Base-by-base conservation (phyloP, 345 rosid species). In the Viola odorata region DNA sequence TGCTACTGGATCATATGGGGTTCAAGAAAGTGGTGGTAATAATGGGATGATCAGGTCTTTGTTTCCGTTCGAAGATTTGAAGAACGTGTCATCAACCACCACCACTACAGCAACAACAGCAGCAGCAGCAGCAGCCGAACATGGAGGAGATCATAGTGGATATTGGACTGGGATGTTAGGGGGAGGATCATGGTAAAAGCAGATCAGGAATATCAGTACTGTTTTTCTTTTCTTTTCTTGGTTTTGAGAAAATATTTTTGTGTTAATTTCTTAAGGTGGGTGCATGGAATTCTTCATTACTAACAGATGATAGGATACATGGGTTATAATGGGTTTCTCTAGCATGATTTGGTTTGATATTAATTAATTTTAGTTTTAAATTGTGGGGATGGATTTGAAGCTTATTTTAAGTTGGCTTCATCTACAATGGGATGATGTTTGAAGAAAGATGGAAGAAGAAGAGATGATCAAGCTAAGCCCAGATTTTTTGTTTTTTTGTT, bases 151-250 rank as follows among this genome's bases (percentile, higher is more conserved):
- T 75, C 77, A 94, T 36, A 61, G 77, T 57, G 98, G 91, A 9
- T 92, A 83, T 69, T 92, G 98, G 98, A 83, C 87, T 75, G 96
- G 96, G 60, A 86, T 87, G 88, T 73, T 92, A 69, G 91, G 87
- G 61, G 98, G 98, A 60, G 95, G 97, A 77, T 83, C 97, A 75
- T 92, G 96, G 98, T 86, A 82, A 82, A 23, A 47, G 15, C 14
- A 75, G 61, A 57, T 71, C 56, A 64, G 53, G 63, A 60, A 74
- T 73, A 67, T 55, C 45, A 63, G 63, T 63, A n/a, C n/a, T n/a
- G 45, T 67, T 67, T 68, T 14, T 47, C 58, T 70, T 57, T 61
- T 62, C 40, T 14, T 39, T 16, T 45, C 63, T 44, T 62, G 44
- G 37, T 67, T 57, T 66, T 50, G 32, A 23, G 32, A 23, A 23